These are phyloP conservation scores for Fusarium musae DNA, from an alignment of 2,329 filamentous ascomycete genomes.

Conservation along the genomic window DNA sequence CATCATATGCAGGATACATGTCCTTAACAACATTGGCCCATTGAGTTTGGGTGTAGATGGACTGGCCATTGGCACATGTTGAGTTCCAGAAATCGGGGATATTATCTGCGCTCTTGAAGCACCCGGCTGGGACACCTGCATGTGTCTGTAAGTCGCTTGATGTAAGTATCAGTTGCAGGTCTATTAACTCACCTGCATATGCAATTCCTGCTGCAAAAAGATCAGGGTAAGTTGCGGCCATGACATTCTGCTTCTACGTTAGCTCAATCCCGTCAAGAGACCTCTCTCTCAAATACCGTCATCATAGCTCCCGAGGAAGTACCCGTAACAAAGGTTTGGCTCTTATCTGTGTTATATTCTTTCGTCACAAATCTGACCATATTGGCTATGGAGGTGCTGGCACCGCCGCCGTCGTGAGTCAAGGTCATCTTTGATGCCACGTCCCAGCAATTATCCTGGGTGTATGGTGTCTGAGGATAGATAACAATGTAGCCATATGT, in stretches of 20 bases:
- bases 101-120: slow-evolving; percentile 56
- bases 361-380: slow-evolving; percentile 63
- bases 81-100: slow-evolving; percentile 64
- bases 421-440: slow-evolving; percentile 63
- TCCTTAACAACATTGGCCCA: slow-evolving; percentile 56
- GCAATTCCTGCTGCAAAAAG: slow-evolving; percentile 62
- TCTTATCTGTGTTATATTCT: slow-evolving; percentile 60
- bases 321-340: slow-evolving; percentile 60
- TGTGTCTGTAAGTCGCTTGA: no score
- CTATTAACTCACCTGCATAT: slow-evolving; percentile 61
- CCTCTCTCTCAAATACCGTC: slow-evolving; percentile 14
- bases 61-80: slow-evolving; percentile 63
- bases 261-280: background rate
- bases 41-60: slow-evolving; percentile 52
- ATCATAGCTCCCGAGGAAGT: slow-evolving; percentile 41
- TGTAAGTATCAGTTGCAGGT: no score
- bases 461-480: slow-evolving; percentile 55
- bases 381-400: slow-evolving; percentile 62
- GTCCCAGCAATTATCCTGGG: slow-evolving; percentile 65
- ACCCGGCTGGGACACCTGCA: slow-evolving; percentile 66
- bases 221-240: slow-evolving; percentile 65
- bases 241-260: slow-evolving; percentile 51
- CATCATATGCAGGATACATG: slow-evolving; percentile 63
- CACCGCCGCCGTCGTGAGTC: slow-evolving; percentile 62
- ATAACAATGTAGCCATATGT: slow-evolving; percentile 65